A percentile compares a stretch with the other conserved stretches of the same genome.
These are phyloP conservation scores for Herpotrichia juniperi DNA, from an alignment of 2,329 filamentous ascomycete genomes.

Conservation along the genomic window DNA sequence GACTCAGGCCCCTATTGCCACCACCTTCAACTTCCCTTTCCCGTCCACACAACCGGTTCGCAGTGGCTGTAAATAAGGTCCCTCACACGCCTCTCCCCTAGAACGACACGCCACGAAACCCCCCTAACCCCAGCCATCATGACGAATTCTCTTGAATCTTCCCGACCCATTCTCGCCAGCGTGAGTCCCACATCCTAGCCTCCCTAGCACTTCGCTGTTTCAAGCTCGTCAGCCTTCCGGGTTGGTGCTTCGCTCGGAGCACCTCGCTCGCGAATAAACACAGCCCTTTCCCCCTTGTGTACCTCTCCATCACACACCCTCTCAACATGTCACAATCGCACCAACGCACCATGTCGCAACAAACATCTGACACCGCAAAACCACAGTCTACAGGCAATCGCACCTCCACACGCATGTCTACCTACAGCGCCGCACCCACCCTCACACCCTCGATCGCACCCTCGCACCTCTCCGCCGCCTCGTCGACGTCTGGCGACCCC, in stretches of 20 bases:
- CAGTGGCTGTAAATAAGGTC: slow-evolving; percentile 4
- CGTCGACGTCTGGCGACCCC: slow-evolving; percentile 48
- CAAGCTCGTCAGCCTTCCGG: slow-evolving; percentile 17
- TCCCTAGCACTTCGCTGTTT: slow-evolving; percentile 32
- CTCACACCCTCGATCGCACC: slow-evolving; percentile 58
- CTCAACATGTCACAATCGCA: slow-evolving; percentile 30
- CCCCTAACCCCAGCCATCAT: slow-evolving; percentile 23
- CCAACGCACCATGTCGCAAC: slow-evolving; percentile 13
- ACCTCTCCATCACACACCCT: slow-evolving; percentile 5
- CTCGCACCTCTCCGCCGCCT: slow-evolving; percentile 46
- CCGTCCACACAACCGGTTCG: neutral
- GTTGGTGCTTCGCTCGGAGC: slow-evolving; percentile 19
- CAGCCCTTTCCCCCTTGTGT: slow-evolving; percentile 8
- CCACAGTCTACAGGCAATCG: slow-evolving; percentile 43
- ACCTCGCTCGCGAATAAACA: slow-evolving; percentile 17
- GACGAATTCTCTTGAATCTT: slow-evolving; percentile 48
- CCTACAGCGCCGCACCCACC: slow-evolving; percentile 58
- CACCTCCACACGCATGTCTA: slow-evolving; percentile 55
- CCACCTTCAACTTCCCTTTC: slow-evolving; percentile 4
- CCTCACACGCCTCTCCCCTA: neutral
- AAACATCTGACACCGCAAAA: slow-evolving; percentile 30
- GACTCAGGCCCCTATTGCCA: neutral
- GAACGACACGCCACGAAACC: neutral
- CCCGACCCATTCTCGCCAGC: slow-evolving; percentile 48
- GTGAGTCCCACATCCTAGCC: slow-evolving; percentile 36